Evolutionary conservation across 257 asterid genomes (phyloP).

Genomic region (Leptodermis oblonga): DNA sequence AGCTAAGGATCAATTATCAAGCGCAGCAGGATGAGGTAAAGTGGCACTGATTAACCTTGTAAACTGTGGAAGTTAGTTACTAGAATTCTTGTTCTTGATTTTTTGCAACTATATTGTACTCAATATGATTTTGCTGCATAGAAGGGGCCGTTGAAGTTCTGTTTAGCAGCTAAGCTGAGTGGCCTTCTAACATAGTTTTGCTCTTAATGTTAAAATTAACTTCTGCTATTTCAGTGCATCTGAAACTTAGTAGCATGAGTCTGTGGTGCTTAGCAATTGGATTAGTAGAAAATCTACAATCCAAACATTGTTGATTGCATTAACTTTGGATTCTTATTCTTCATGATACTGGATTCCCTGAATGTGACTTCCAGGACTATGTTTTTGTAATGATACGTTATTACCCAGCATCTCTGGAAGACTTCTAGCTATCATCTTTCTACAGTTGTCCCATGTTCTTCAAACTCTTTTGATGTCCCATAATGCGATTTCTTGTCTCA

Average conservation of each 20-base stretch:
- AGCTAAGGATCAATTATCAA: slow-evolving; percentile 53
- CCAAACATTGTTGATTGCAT: background rate
- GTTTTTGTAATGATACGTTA: background rate
- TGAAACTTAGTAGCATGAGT: background rate
- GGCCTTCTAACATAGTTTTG: background rate
- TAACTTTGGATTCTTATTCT: too few relatives aligned
- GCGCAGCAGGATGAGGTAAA: slow-evolving; percentile 84
- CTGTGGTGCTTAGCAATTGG: too few relatives aligned
- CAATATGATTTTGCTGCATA: background rate
- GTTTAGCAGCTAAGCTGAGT: background rate
- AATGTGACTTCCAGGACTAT: background rate
- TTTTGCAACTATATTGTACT: too few relatives aligned
- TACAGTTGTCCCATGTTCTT: background rate
- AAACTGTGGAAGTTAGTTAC: slow-evolving; percentile 5
- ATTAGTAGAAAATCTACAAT: too few relatives aligned
- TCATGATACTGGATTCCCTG: background rate
- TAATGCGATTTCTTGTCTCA: too few relatives aligned
- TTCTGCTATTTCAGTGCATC: background rate
- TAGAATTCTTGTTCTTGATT: background rate
- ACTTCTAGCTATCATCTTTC: background rate
- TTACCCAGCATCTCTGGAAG: background rate
- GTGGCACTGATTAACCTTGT: background rate
- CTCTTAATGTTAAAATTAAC: background rate
- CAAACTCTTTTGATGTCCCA: background rate
- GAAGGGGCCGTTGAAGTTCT: background rate